These are phyloP conservation scores for Arthroderma uncinatum DNA, from an alignment of 2,329 filamentous ascomycete species.

Conservation along the genomic window DNA sequence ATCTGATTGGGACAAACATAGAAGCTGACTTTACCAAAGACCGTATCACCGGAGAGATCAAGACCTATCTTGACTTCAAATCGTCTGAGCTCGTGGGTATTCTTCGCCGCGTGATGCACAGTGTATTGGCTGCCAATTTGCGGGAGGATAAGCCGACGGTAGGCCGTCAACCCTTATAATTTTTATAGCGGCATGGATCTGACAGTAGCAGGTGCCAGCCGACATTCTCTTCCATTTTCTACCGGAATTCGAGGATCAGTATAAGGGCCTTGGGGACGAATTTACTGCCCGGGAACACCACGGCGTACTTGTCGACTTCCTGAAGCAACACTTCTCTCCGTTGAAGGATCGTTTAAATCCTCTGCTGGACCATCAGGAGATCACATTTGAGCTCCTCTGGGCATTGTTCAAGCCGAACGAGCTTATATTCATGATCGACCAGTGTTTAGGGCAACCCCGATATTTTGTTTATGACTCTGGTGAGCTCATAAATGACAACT, in stretches of 20 bases:
- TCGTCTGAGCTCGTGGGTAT: neutral
- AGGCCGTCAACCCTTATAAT: neutral
- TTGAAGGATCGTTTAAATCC: constrained; percentile 13
- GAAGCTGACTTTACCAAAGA: neutral
- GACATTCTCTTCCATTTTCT: neutral
- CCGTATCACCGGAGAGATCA: neutral
- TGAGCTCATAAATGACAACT: constrained; percentile 12
- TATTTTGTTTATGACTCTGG: constrained; percentile 13
- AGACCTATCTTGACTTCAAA: neutral
- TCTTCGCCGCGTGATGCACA: neutral
- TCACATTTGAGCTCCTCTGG: no score
- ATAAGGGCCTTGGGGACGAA: neutral
- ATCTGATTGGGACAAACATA: neutral
- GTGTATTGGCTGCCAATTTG: neutral
- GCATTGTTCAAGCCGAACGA: no score
- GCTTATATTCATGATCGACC: no score
- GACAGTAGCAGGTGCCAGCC: neutral
- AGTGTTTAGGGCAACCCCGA: no score
- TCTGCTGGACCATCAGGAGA: constrained; percentile 18
- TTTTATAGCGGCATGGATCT: neutral
- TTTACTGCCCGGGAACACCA: neutral
- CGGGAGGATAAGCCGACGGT: neutral
- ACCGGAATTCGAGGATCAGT: neutral
- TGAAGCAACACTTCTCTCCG: constrained; percentile 7
- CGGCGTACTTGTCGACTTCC: neutral